These are phyloP conservation scores for Fraxinus ornus DNA, from an alignment of 305 asterid species.

Conservation along the genomic window DNA sequence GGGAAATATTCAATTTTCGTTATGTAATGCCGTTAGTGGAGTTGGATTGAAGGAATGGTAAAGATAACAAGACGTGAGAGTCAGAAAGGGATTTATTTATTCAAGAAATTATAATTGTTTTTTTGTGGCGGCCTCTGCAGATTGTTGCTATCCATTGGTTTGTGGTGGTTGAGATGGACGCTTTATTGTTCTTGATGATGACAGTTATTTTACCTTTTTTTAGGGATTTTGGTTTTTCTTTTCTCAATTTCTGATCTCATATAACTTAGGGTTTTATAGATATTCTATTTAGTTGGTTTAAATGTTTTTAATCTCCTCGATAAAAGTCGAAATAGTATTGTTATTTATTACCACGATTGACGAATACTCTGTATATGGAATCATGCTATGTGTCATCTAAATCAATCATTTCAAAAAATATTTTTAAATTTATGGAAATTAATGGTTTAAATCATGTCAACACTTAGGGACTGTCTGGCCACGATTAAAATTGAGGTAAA, in stretches of 20 bases:
- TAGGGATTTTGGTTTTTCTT: neutral
- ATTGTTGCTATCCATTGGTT: neutral
- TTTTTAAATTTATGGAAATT: too few relatives aligned
- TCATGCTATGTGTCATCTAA: too few relatives aligned
- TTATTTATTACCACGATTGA: too few relatives aligned
- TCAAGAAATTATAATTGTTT: slow-evolving; percentile 10
- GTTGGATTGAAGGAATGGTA: slow-evolving; percentile 47
- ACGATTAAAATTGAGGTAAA: too few relatives aligned
- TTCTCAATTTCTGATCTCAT: neutral
- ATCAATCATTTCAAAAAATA: too few relatives aligned
- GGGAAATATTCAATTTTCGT: slow-evolving; percentile 26
- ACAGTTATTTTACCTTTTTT: neutral
- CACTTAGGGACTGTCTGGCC: too few relatives aligned
- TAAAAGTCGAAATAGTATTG: too few relatives aligned
- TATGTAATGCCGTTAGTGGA: slow-evolving; percentile 21
- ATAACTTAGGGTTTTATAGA: neutral
- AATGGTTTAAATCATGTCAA: too few relatives aligned
- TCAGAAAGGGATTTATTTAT: slow-evolving; percentile 50
- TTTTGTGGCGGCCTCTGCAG: slow-evolving; percentile 10
- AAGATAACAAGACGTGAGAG: slow-evolving; percentile 63
- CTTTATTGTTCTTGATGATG: neutral
- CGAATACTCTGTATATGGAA: too few relatives aligned
- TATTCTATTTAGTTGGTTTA: neutral
- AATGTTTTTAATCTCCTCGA: neutral
- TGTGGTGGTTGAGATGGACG: slow-evolving; percentile 23